phyloP scores from a whole-genome alignment of 306 rosid species.

The Myrica gale region DNA sequence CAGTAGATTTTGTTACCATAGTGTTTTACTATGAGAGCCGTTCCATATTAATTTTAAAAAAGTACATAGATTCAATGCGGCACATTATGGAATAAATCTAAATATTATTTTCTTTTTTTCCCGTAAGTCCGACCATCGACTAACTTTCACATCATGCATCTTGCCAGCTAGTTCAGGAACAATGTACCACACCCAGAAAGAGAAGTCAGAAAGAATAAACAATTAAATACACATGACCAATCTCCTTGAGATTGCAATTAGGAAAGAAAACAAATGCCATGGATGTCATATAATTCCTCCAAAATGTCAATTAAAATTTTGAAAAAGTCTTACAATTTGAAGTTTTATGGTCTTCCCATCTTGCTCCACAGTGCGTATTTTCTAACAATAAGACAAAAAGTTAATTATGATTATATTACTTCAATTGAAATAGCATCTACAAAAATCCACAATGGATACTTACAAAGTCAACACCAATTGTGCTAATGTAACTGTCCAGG shows the following conservation, averaged over 20 bases:
- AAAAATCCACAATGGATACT: constrained; percentile 4
- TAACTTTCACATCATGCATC: not conserved
- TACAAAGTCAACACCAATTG: constrained; percentile 63
- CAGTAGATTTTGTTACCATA: not conserved
- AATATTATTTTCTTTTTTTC: too few species aligned
- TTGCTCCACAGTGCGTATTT: not conserved
- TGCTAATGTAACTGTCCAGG: constrained; percentile 56
- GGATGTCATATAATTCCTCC: not conserved
- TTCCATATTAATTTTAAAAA: not conserved
- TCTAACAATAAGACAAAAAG: not conserved
- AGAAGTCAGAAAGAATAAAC: not conserved
- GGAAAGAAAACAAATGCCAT: not conserved
- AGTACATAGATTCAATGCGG: not conserved
- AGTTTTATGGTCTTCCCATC: not conserved
- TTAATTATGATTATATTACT: not conserved
- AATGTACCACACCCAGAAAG: not conserved
- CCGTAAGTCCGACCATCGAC: not conserved
- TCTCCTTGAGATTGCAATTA: not conserved
- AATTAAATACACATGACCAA: too few species aligned
- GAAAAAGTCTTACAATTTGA: not conserved
- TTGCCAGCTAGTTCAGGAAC: not conserved
- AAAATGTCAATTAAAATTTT: not conserved
- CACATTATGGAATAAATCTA: not conserved
- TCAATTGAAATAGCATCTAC: not conserved
- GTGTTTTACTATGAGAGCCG: not conserved